Evolutionary conservation across 176 grass and related monocot species (phyloP), one percentile per base, ranked within the genome.

Genomic region (Rhipidocladum racemiflorum): DNA sequence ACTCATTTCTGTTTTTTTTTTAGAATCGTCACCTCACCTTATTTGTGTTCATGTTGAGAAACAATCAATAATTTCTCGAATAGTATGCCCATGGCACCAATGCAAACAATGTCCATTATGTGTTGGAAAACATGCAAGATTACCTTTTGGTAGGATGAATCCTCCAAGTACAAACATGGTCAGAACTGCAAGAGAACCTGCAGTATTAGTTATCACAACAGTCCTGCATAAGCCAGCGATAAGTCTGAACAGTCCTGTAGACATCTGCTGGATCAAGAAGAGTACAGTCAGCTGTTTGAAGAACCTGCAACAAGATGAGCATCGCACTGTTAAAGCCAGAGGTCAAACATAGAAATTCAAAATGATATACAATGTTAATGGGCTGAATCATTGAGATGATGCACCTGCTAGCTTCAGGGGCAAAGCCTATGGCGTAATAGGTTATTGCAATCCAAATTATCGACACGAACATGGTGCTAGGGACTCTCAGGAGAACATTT

Each of bases 81-180:
- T 40, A 24, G 6, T 54, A 56, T 61, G 39, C 59, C 43, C 43
- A 70, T 42, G 70, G 11, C 34, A 70, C 70, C 8, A 18, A 44
- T 36, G 21, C 12, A 79, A 84, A 79, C 38, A 80, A 84, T 79
- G 29, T 76, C n/a, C 7, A 6, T 8, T 49, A n/a, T 18, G 44
- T 40, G 57, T 53, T 68, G 34, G 76, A 70, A 78, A 46, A 64
- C 61, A 81, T 66, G 62, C 42, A 77, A 59, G 40, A 77, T 46
- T 59, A 98, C 95, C 79, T 95, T 68, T 98, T 48, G 90, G 95
- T 61, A 98, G 75, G 78, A 98, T 89, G 84, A 98, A 98, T 80
- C 95, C 95, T 89, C 87, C 95, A 57, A 95, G 85, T 67, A 85
- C 74, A 85, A 98, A 95, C 87, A 95, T 91, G 54, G 84, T 28